phyloP scores from a whole-genome alignment of 176 grass and related monocot species.

The Oryza meridionalis region DNA sequence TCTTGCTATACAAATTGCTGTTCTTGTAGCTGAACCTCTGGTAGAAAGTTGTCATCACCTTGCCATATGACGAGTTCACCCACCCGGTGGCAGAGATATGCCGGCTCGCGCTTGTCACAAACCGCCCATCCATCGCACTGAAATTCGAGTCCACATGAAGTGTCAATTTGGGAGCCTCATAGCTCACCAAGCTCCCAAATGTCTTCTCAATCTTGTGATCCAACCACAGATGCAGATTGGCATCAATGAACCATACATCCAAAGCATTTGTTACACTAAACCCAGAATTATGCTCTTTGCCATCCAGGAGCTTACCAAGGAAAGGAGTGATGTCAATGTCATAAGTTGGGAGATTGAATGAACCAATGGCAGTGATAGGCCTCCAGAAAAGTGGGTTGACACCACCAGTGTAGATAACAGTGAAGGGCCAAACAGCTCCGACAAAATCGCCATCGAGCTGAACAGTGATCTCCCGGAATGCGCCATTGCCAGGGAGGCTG shows the following conservation, averaged over 20 bases:
- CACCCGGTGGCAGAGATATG: constrained; percentile 52
- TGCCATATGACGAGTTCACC: constrained; percentile 58
- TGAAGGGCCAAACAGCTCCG: constrained; percentile 62
- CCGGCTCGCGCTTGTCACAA: constrained; percentile 43
- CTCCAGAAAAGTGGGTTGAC: constrained; percentile 69
- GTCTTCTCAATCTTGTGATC: constrained; percentile 51
- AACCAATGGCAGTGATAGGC: constrained; percentile 57
- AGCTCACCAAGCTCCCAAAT: constrained; percentile 44
- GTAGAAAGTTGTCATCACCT: constrained; percentile 48
- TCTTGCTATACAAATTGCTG: constrained; percentile 45
- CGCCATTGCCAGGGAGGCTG: constrained; percentile 43
- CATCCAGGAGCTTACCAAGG: constrained; percentile 56
- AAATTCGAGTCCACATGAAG: constrained; percentile 35
- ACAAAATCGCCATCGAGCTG: constrained; percentile 51
- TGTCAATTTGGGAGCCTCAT: constrained; percentile 20
- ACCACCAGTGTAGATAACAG: constrained; percentile 61
- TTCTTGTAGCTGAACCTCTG: constrained; percentile 55
- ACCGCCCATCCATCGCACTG: constrained; percentile 45
- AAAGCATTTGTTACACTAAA: constrained; percentile 56
- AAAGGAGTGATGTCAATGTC: constrained; percentile 70
- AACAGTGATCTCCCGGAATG: constrained; percentile 55
- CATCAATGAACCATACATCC: constrained; percentile 57
- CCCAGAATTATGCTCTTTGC: constrained; percentile 55
- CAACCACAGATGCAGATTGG: constrained; percentile 70
- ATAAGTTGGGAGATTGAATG: constrained; percentile 62